A percentile compares a stretch with the other conserved stretches of the same genome.
These are phyloP conservation scores for Stephanodiscus triporus DNA, from an alignment of 108 stramenopile species.

Conservation along the genomic window DNA sequence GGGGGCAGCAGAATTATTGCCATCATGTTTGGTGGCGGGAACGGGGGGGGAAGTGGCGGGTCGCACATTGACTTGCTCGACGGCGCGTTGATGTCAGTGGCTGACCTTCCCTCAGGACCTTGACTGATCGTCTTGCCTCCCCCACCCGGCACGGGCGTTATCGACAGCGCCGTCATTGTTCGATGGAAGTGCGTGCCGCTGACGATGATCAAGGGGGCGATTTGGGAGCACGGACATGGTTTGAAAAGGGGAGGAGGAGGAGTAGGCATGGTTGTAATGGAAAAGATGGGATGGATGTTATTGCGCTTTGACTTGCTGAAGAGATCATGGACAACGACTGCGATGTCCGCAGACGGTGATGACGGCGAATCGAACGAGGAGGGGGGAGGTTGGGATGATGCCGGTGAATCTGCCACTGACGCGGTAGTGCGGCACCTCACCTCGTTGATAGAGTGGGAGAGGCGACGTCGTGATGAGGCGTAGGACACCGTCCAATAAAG, in stretches of 20 bases:
- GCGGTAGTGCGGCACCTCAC: conserved; percentile 55
- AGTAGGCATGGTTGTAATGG: too few species aligned
- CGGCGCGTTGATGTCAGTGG: conserved; percentile 18
- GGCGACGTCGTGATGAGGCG: conserved; percentile 50
- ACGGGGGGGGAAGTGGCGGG: background rate
- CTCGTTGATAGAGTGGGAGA: conserved; percentile 77
- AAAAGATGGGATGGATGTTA: background rate
- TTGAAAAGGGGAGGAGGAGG: too few species aligned
- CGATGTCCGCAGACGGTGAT: background rate
- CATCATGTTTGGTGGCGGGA: too few species aligned
- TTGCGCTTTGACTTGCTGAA: conserved; percentile 19
- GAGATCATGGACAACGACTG: background rate
- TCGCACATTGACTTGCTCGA: conserved; percentile 4
- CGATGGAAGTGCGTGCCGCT: background rate
- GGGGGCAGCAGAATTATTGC: too few species aligned
- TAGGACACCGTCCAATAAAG: background rate
- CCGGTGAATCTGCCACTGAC: conserved; percentile 47
- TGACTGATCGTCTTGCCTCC: conserved; percentile 54
- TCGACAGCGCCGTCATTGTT: background rate
- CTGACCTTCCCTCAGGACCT: conserved; percentile 58
- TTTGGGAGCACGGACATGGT: too few species aligned
- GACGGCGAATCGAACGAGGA: conserved; percentile 22
- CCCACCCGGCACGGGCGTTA: background rate
- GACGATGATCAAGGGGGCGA: too few species aligned
- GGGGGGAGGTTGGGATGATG: conserved; percentile 37